Conservation (phyloP, 2,329 filamentous ascomycete species). For the Fusarium sp. region DNA sequence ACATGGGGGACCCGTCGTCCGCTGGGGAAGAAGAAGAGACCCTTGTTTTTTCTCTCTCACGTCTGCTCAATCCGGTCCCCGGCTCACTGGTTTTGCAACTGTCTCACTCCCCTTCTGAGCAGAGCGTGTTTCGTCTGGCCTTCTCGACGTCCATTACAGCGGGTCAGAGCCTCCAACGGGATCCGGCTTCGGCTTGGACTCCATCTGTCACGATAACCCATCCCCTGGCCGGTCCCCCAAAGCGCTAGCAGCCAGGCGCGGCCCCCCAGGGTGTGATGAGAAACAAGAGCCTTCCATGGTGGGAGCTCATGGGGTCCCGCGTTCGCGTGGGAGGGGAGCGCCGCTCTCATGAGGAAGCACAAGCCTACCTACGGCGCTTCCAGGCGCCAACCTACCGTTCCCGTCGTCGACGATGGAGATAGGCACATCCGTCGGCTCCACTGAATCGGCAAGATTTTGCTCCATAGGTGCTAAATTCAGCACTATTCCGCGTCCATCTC, state of each 20-base stretch:
- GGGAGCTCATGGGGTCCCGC: neutral
- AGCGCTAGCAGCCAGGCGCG: slow-evolving; percentile 19
- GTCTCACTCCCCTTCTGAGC: neutral
- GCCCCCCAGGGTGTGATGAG: slow-evolving; percentile 28
- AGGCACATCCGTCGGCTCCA: slow-evolving; percentile 5
- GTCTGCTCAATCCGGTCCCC: neutral
- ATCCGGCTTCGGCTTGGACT: slow-evolving; percentile 24
- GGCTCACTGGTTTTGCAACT: slow-evolving; percentile 6
- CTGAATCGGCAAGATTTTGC: slow-evolving; percentile 12
- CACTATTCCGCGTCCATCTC: slow-evolving; percentile 27
- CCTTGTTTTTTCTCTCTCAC: slow-evolving; percentile 32
- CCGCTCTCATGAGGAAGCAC: slow-evolving; percentile 12
- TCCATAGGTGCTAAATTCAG: slow-evolving; percentile 12
- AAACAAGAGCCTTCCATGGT: slow-evolving; percentile 25
- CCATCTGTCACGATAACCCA: slow-evolving; percentile 22
- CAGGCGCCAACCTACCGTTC: slow-evolving; percentile 3
- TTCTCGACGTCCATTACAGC: neutral
- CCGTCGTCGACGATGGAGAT: slow-evolving; percentile 1
- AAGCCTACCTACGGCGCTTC: slow-evolving; percentile 13
- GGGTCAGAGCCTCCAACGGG: slow-evolving; percentile 5
- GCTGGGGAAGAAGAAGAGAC: slow-evolving; percentile 36
- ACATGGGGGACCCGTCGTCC: slow-evolving; percentile 32
- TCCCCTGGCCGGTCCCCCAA: neutral
- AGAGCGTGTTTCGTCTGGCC: slow-evolving; percentile 14
- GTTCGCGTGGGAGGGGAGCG: neutral